Base-by-base conservation (phyloP, 371 early-diverging fungal genomes). In the Rhizopus arrhizus region DNA sequence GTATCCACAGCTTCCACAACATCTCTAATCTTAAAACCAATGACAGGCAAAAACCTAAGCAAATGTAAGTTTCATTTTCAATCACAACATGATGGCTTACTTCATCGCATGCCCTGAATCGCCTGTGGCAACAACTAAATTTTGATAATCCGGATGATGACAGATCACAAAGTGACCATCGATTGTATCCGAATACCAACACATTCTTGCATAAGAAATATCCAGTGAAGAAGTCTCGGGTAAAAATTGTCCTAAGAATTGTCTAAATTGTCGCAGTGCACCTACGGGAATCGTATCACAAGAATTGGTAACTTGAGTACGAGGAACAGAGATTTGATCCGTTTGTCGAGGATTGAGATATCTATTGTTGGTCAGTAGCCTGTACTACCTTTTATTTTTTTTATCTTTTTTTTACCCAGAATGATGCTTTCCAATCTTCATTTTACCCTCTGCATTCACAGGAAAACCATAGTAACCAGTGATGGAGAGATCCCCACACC, bases 21-120 rank as follows among this genome's bases (percentile, higher is more conserved):
- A 38, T 74, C 66, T 28, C 63, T 60, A 10, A 74, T 68, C 40
- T 71, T 70, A 45, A 68, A 68, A 7, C 74, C 74, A 5, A 74
- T 41, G 15, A 64, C 33, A n/a, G 74, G 68, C 16, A 74, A 59
- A 35, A 74, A 74, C 9, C 73, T 72, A 41, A 10, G 42, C n/a
- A 16, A 8, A 0, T 12, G 4, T 7, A 33, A 10, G 43, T 6
- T 28, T 5, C 8, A 15, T 13, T 11, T 5, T n/a, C 5, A 8
- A 28, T 56, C 6, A 35, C 3, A 32, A 8, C 43, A 38, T 15
- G 4, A n/a, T 32, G 6, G 22, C 68, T 69, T 73, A 73, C 80
- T 80, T 80, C 64, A 77, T 65, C n/a, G 75, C 80, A 46, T 80
- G 80, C 1, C 80, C 80, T n/a, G 77, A 77, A 51, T 77, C 80